A percentile compares a stretch with the other conserved stretches of the same genome.
Evolutionary conservation across 2,329 filamentous ascomycete species (phyloP).

Genomic region (Trichoderma harzianum): DNA sequence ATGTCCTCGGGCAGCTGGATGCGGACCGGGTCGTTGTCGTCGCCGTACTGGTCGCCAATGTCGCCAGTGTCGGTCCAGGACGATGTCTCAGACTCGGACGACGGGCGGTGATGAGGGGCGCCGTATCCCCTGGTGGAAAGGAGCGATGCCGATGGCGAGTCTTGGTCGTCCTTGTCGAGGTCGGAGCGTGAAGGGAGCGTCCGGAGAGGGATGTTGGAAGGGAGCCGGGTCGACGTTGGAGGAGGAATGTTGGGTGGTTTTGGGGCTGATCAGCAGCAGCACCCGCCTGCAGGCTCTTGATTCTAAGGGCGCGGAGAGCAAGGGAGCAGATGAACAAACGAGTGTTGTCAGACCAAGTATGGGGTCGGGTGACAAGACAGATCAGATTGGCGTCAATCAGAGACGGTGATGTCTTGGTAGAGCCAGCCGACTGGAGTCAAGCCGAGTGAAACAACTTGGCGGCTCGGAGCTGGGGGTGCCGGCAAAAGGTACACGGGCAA

Average conservation of each 20-base stretch:
- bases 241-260: slow-evolving; percentile 80
- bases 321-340: slow-evolving; percentile 4
- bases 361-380: slow-evolving; percentile 13
- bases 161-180: slow-evolving; percentile 41
- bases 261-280: slow-evolving; percentile 77
- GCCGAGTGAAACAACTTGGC: slow-evolving; percentile 10
- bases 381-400: slow-evolving; percentile 16
- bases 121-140: slow-evolving; percentile 32
- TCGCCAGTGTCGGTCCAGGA: slow-evolving; percentile 95
- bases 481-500: background rate
- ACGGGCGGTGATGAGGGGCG: slow-evolving; percentile 46
- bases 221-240: slow-evolving; percentile 63
- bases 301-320: slow-evolving; percentile 24
- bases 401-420: background rate
- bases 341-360: background rate
- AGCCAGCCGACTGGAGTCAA: slow-evolving; percentile 4
- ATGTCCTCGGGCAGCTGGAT: slow-evolving; percentile 64
- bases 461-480: background rate
- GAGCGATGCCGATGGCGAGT: slow-evolving; percentile 38
- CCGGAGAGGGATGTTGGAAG: slow-evolving; percentile 84
- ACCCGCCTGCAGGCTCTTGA: slow-evolving; percentile 51
- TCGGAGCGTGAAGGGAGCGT: slow-evolving; percentile 53
- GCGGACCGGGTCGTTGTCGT: slow-evolving; percentile 77
- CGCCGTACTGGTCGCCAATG: slow-evolving; percentile 83
- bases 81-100: slow-evolving; percentile 63